Evolutionary conservation across 1,139 yeast genomes (phyloP).

Genomic region (Kodamaea derodonti): DNA sequence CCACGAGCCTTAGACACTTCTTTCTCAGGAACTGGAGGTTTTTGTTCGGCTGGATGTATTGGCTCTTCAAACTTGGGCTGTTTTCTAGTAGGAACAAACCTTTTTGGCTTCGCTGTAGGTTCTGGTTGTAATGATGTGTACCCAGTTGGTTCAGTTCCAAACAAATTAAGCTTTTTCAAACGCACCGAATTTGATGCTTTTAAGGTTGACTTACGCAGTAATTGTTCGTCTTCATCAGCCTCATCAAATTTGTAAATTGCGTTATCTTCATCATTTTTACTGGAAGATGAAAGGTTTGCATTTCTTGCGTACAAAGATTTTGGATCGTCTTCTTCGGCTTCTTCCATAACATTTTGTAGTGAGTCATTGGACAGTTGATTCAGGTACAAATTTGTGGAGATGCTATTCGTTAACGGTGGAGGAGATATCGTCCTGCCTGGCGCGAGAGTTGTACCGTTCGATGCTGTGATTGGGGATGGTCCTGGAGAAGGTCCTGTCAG

Average conservation of each 20-base stretch:
- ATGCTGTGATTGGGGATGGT: not conserved
- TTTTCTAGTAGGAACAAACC: not conserved
- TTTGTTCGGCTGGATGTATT: not conserved
- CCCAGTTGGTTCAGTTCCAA: not conserved
- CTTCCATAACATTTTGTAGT: constrained; percentile 39
- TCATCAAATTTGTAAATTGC: constrained; percentile 31
- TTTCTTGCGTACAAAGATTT: not conserved
- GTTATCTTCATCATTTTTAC: constrained; percentile 17
- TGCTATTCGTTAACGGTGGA: too few species aligned
- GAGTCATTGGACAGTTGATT: constrained; percentile 32
- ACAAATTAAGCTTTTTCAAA: constrained; percentile 38
- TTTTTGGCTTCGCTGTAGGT: not conserved
- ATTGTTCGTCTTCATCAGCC: constrained; percentile 17
- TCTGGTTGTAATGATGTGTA: not conserved
- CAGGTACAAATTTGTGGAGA: constrained; percentile 5
- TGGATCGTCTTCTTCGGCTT: constrained; percentile 30
- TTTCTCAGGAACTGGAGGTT: not conserved
- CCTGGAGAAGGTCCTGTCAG: not conserved
- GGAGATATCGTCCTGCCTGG: constrained; percentile 6
- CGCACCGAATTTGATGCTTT: constrained; percentile 42
- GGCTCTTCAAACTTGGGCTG: constrained; percentile 1
- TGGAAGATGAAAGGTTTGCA: constrained; percentile 2
- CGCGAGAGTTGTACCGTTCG: too few species aligned
- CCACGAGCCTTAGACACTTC: too few species aligned
- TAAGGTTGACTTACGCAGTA: constrained; percentile 40